These are phyloP conservation scores for Scheffersomyces stipitis DNA, from an alignment of 805 yeast genomes.

Conservation along the genomic window DNA sequence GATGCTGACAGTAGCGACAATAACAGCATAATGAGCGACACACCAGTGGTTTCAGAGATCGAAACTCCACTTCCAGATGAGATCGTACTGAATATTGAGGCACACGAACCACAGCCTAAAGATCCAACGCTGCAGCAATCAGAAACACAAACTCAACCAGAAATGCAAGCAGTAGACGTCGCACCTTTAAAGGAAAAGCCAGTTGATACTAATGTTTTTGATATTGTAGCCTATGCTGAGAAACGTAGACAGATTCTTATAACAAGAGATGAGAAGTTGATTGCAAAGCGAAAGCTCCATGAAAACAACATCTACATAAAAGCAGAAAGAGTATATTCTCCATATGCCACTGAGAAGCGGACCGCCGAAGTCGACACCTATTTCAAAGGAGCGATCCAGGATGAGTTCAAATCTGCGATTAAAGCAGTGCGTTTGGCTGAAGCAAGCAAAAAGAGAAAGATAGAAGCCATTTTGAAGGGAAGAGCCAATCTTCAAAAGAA, in stretches of 20 bases:
- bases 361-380: slow-evolving; percentile 21
- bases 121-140: no score
- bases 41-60: slow-evolving; percentile 1
- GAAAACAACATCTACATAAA: slow-evolving; percentile 31
- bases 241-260: slow-evolving; percentile 38
- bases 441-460: slow-evolving; percentile 9
- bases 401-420: slow-evolving; percentile 33
- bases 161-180: background rate
- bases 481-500: slow-evolving; percentile 25
- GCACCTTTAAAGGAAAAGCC: background rate
- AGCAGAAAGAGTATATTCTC: slow-evolving; percentile 40
- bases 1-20: slow-evolving; percentile 10
- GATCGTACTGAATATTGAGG: slow-evolving; percentile 1
- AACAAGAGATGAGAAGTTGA: slow-evolving; percentile 20
- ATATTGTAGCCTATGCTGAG: slow-evolving; percentile 57
- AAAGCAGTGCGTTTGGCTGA: slow-evolving; percentile 30
- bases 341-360: slow-evolving; percentile 28
- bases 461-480: slow-evolving; percentile 15
- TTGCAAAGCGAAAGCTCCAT: slow-evolving; percentile 19
- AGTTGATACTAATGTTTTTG: slow-evolving; percentile 31
- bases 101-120: no score
- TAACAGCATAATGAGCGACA: slow-evolving; percentile 22
- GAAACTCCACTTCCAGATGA: slow-evolving; percentile 7
- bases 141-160: slow-evolving; percentile 1
- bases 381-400: slow-evolving; percentile 21